phyloP scores from a whole-genome alignment of 768 basidiomycete species.

The Lactarius indigo region DNA sequence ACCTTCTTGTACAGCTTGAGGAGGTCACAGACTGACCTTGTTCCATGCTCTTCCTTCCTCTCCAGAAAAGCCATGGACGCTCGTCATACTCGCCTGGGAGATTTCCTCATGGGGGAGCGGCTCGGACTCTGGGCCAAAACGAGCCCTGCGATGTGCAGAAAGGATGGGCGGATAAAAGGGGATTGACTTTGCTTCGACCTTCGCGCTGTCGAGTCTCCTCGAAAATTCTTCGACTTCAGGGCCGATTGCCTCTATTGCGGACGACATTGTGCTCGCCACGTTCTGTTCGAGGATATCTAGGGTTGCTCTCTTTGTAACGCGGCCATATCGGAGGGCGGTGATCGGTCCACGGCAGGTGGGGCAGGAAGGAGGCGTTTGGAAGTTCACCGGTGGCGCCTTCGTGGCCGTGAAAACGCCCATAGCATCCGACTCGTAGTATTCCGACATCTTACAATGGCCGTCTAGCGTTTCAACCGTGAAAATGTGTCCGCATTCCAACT shows the following conservation, averaged over 20 bases:
- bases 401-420: slow-evolving; percentile 28
- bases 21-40: slow-evolving; percentile 24
- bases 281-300: slow-evolving; percentile 40
- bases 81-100: slow-evolving; percentile 18
- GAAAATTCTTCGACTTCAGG: slow-evolving; percentile 19
- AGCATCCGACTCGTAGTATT: slow-evolving; percentile 31
- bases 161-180: not conserved
- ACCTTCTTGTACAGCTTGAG: slow-evolving; percentile 29
- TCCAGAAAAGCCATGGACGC: slow-evolving; percentile 24
- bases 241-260: slow-evolving; percentile 22
- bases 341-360: slow-evolving; percentile 37
- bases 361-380: slow-evolving; percentile 34
- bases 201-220: slow-evolving; percentile 4
- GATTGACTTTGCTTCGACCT: slow-evolving; percentile 25
- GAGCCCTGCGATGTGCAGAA: not conserved
- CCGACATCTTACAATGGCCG: slow-evolving; percentile 33
- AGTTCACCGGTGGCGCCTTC: slow-evolving; percentile 31
- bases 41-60: slow-evolving; percentile 31
- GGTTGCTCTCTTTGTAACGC: slow-evolving; percentile 35
- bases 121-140: slow-evolving; percentile 19
- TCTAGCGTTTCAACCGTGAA: slow-evolving; percentile 42
- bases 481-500: slow-evolving; percentile 36
- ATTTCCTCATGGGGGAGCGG: slow-evolving; percentile 23
- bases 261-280: slow-evolving; percentile 34
- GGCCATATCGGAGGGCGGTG: slow-evolving; percentile 35